Evolutionary conservation across 495 filamentous ascomycete genomes (phyloP).

Genomic region (Niebla homalea): DNA sequence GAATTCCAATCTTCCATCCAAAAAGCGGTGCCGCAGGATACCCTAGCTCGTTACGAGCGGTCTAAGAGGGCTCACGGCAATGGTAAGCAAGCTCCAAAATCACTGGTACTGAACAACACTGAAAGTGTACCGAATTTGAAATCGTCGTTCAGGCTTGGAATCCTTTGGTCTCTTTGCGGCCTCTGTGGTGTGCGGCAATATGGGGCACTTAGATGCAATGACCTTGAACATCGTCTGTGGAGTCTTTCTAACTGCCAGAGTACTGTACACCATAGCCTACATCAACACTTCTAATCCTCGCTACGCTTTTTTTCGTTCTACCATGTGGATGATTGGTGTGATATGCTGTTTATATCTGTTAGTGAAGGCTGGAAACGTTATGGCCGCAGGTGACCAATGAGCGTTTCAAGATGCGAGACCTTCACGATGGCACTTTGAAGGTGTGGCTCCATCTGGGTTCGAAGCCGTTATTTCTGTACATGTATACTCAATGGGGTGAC

Average conservation of each 20-base stretch:
- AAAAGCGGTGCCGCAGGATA: slow-evolving; percentile 15
- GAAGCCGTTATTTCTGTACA: too few relatives aligned
- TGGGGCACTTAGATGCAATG: slow-evolving; percentile 19
- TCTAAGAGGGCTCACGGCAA: slow-evolving; percentile 30
- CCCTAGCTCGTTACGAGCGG: slow-evolving; percentile 25
- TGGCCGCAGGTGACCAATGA: neutral
- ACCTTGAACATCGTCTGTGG: slow-evolving; percentile 19
- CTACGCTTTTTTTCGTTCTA: neutral
- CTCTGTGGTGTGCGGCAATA: slow-evolving; percentile 26
- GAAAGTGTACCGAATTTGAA: too few relatives aligned
- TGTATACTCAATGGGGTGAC: too few relatives aligned
- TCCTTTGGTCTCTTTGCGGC: slow-evolving; percentile 28
- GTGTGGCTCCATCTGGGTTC: too few relatives aligned
- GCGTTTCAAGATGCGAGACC: neutral
- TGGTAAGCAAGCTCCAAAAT: neutral
- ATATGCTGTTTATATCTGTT: slow-evolving; percentile 9
- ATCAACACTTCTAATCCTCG: slow-evolving; percentile 4
- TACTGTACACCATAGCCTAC: slow-evolving; percentile 22
- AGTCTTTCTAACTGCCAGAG: slow-evolving; percentile 18
- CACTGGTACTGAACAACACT: too few relatives aligned
- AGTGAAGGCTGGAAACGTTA: slow-evolving; percentile 8
- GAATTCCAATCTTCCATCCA: slow-evolving; percentile 15
- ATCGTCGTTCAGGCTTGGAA: slow-evolving; percentile 18
- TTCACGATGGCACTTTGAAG: too few relatives aligned
- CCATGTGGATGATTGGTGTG: neutral